Evolutionary conservation across 2,329 filamentous ascomycete genomes (phyloP).

Genomic region (Ophioceras dolichostomum): DNA sequence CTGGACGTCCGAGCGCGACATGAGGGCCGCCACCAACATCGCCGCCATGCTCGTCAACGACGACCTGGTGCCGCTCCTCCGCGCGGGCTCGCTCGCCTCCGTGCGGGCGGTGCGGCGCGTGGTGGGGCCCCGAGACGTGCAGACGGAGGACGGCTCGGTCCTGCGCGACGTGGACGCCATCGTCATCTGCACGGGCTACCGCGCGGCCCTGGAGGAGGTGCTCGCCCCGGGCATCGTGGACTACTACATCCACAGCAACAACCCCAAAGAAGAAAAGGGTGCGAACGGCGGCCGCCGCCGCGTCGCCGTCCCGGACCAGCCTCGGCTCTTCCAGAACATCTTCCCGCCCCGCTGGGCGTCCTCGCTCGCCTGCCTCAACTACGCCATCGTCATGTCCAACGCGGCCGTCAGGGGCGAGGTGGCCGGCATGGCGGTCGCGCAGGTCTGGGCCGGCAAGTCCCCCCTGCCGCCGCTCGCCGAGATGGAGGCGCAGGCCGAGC

Average conservation of each 20-base stretch:
- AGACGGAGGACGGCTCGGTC: constrained; percentile 16
- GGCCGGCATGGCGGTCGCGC: constrained; percentile 24
- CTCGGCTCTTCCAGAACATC: constrained; percentile 25
- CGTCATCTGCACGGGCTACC: constrained; percentile 19
- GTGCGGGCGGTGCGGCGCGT: constrained; percentile 16
- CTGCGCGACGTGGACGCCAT: constrained; percentile 20
- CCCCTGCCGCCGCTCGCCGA: constrained; percentile 17
- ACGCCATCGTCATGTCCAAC: constrained; percentile 15
- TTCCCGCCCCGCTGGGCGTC: constrained; percentile 25
- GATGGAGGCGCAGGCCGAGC: constrained; percentile 14
- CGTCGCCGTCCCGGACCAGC: constrained; percentile 7
- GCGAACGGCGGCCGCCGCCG: constrained; percentile 13
- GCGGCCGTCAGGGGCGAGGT: constrained; percentile 23
- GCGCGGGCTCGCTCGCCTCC: constrained; percentile 13
- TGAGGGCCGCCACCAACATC: constrained; percentile 12
- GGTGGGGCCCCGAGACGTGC: constrained; percentile 15
- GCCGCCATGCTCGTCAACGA: constrained; percentile 5
- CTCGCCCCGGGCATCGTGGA: constrained; percentile 4
- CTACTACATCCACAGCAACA: neutral
- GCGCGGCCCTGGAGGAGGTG: constrained; percentile 10
- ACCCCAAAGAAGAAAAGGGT: constrained; percentile 10
- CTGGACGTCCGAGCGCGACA: constrained; percentile 13
- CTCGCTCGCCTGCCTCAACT: constrained; percentile 26
- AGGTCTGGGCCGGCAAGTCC: constrained; percentile 24
- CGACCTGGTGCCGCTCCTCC: constrained; percentile 14